Conservation (phyloP, 2,329 filamentous ascomycete genomes). For the Fusarium scirpi region DNA sequence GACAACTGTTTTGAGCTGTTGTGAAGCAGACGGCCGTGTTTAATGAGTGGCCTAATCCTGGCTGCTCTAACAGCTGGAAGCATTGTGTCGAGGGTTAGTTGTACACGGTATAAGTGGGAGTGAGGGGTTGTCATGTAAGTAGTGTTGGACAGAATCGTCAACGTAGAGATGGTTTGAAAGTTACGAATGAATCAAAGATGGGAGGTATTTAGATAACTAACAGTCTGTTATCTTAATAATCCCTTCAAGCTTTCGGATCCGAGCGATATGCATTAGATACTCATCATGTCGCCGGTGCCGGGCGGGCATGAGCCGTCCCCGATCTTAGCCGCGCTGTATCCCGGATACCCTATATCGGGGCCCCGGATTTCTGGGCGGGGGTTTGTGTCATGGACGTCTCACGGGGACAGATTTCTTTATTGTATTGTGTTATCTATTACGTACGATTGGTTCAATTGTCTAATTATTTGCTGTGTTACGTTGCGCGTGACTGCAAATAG, state of each 20-base stretch:
- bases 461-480: neutral
- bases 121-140: neutral
- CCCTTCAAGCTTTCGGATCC: constrained; percentile 20
- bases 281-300: constrained; percentile 43
- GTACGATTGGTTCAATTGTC: constrained; percentile 10
- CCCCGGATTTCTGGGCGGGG: constrained; percentile 29
- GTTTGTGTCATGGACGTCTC: constrained; percentile 29
- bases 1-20: constrained; percentile 33
- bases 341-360: constrained; percentile 40
- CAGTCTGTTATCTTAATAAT: constrained; percentile 30
- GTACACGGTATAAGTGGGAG: constrained; percentile 23
- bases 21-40: constrained; percentile 34
- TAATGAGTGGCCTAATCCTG: constrained; percentile 27
- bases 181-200: neutral
- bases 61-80: constrained; percentile 36
- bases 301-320: constrained; percentile 37
- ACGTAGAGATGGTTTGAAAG: neutral
- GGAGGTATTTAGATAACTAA: constrained; percentile 6
- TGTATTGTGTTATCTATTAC: constrained; percentile 24
- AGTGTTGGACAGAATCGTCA: neutral
- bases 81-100: constrained; percentile 29
- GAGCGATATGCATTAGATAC: constrained; percentile 29
- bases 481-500: constrained; percentile 18
- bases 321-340: constrained; percentile 45
- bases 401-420: constrained; percentile 14